Percentiles rank a stretch among this genome's conserved stretches.
Conservation (phyloP, 768 basidiomycete genomes). For the Pulveroboletus ravenelii region DNA sequence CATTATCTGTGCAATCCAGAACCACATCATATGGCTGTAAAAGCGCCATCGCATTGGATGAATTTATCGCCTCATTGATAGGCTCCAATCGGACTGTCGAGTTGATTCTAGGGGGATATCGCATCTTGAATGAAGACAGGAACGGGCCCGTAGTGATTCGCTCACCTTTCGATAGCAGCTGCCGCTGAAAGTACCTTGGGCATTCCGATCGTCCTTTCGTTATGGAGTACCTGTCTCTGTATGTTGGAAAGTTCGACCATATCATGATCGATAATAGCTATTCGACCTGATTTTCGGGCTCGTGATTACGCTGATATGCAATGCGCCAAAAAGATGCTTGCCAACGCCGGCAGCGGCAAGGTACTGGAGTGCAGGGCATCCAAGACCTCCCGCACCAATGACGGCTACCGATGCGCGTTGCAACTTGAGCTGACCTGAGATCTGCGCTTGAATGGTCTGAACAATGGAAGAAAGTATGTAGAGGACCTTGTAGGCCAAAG, state of each 20-base stretch:
- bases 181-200: constrained; percentile 82
- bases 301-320: constrained; percentile 2
- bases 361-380: constrained; percentile 94
- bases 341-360: constrained; percentile 90
- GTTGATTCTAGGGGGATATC: constrained; percentile 57
- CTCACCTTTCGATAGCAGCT: constrained; percentile 59
- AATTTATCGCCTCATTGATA: constrained; percentile 47
- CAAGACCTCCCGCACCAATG: constrained; percentile 92
- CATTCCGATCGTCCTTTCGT: constrained; percentile 63
- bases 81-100: constrained; percentile 58
- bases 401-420: constrained; percentile 73
- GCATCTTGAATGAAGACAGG: constrained; percentile 1
- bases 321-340: constrained; percentile 32
- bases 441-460: background rate
- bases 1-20: constrained; percentile 93
- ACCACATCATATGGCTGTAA: constrained; percentile 67
- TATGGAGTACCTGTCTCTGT: constrained; percentile 90
- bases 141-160: background rate
- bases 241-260: constrained; percentile 84
- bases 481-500: constrained; percentile 76
- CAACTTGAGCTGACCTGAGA: constrained; percentile 77
- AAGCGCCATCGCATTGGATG: constrained; percentile 61
- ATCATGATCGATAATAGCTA: constrained; percentile 89
- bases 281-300: constrained; percentile 49
- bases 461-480: background rate